Percentiles rank a stretch among this genome's conserved stretches.
These are phyloP conservation scores for Picea sitchensis DNA, from an alignment of 75 land plant genomes.

Conservation along the genomic window DNA sequence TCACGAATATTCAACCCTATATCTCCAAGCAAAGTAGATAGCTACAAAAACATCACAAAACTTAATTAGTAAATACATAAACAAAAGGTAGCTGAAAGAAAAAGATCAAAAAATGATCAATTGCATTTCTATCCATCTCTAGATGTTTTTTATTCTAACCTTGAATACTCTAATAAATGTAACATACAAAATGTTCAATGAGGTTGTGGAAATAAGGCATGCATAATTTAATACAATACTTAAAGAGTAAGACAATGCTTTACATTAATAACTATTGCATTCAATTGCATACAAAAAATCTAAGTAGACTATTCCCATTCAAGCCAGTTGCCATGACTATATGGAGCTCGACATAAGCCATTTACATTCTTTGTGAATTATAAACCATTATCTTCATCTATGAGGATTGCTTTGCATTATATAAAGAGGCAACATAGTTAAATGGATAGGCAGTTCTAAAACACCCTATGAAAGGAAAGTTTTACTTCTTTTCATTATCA, in stretches of 20 bases:
- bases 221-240: not conserved
- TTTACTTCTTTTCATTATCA: not conserved
- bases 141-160: not conserved
- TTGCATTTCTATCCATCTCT: not conserved
- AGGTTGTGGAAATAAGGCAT: not conserved
- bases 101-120: not conserved
- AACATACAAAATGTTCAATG: not conserved
- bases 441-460: not conserved
- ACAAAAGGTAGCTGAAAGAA: not conserved
- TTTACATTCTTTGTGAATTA: not conserved
- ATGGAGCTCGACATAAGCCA: not conserved
- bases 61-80: not conserved
- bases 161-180: not conserved
- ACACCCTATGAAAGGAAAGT: not conserved
- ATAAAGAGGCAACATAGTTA: not conserved
- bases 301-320: not conserved
- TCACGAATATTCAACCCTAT: constrained; percentile 85
- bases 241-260: not conserved
- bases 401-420: not conserved
- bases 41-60: constrained; percentile 28
- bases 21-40: constrained; percentile 81
- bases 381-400: not conserved
- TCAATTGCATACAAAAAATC: not conserved
- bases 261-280: not conserved
- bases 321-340: not conserved